Evolutionary conservation across 345 rosid genomes (phyloP).

Genomic region (Murraya koenigii): DNA sequence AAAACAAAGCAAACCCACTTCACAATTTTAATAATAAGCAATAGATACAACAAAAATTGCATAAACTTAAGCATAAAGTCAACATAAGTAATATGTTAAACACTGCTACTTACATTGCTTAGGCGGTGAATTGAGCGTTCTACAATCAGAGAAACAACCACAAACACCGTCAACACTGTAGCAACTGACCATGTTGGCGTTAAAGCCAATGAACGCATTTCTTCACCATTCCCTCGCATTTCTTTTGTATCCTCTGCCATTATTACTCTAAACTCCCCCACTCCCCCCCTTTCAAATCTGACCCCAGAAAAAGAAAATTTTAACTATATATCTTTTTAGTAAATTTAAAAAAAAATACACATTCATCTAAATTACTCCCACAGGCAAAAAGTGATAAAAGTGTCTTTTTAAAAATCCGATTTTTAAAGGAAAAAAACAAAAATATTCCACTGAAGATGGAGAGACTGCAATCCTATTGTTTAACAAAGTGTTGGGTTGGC

Average conservation of each 20-base stretch:
- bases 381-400: neutral
- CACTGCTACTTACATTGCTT: slow-evolving; percentile 53
- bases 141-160: slow-evolving; percentile 75
- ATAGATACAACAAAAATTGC: neutral
- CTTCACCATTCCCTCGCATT: slow-evolving; percentile 18
- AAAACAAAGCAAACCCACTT: slow-evolving; percentile 8
- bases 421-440: neutral
- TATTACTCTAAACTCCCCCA: neutral
- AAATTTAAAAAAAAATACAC: neutral
- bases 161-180: slow-evolving; percentile 81
- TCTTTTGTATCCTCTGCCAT: slow-evolving; percentile 26
- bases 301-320: neutral
- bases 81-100: neutral
- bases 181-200: slow-evolving; percentile 99
- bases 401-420: neutral
- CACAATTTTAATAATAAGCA: neutral
- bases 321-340: neutral
- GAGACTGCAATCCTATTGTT: too few species aligned
- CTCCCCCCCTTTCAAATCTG: slow-evolving; percentile 10
- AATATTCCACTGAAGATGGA: neutral
- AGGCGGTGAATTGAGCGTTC: slow-evolving; percentile 82
- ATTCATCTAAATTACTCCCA: neutral
- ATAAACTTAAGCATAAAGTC: neutral
- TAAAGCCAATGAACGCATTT: slow-evolving; percentile 66
- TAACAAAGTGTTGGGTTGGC: neutral